phyloP scores from a whole-genome alignment of 176 grass and related monocot genomes.

The Aegilops longissima region DNA sequence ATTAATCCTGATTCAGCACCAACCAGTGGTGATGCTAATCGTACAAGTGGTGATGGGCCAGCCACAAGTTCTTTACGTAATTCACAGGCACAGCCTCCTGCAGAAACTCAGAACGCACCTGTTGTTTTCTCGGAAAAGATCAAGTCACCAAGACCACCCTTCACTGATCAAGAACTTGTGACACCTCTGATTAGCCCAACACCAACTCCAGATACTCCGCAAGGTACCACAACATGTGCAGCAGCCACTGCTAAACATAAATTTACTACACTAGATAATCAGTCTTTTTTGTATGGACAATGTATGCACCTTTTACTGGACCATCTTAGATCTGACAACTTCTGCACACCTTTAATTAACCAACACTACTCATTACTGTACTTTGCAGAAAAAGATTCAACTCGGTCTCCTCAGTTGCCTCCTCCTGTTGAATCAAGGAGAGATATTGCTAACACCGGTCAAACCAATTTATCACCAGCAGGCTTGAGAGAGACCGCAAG shows the following conservation, averaged over 20 bases:
- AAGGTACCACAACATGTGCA: slow-evolving; percentile 12
- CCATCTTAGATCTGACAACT: background rate
- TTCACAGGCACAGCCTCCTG: background rate
- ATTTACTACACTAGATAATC: background rate
- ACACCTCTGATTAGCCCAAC: background rate
- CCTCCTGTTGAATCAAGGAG: background rate
- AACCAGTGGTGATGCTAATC: background rate
- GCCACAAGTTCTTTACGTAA: background rate
- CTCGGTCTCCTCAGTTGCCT: background rate
- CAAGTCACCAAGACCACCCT: background rate
- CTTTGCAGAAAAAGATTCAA: background rate
- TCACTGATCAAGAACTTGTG: background rate
- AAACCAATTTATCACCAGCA: background rate
- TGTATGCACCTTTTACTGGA: background rate
- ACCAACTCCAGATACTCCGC: background rate
- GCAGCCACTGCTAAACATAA: background rate
- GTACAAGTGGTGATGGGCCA: background rate
- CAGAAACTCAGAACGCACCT: background rate
- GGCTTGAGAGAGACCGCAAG: background rate
- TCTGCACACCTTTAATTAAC: background rate
- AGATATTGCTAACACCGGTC: background rate
- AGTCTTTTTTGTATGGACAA: background rate
- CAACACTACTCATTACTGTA: background rate
- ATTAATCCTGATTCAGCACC: background rate
- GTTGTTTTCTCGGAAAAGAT: background rate